Evolutionary conservation across 805 yeast species (phyloP).

Genomic region (Kluyveromyces lactis): DNA sequence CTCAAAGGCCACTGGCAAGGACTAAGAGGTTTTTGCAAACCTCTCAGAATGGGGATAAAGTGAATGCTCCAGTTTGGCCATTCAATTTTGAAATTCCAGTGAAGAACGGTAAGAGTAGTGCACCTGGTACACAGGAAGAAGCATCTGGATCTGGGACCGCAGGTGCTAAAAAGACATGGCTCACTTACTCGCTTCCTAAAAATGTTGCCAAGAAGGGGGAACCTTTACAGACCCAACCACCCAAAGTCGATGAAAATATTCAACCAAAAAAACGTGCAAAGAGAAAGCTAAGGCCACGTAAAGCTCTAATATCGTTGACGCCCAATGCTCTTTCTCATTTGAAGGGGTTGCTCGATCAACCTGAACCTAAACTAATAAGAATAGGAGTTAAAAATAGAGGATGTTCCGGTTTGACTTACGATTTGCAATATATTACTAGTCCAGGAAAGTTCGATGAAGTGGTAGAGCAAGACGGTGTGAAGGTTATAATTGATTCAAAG

Average conservation of each 20-base stretch:
- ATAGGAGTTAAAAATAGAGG: slow-evolving; percentile 95
- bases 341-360: slow-evolving; percentile 57
- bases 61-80: slow-evolving; percentile 4
- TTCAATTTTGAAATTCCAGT: slow-evolving; percentile 5
- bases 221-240: slow-evolving; percentile 3
- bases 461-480: slow-evolving; percentile 89
- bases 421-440: slow-evolving; percentile 77
- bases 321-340: slow-evolving; percentile 72
- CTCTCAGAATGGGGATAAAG: slow-evolving; percentile 8
- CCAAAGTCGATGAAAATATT: slow-evolving; percentile 6
- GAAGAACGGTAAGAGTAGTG: slow-evolving; percentile 5
- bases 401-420: slow-evolving; percentile 90
- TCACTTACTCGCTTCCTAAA: slow-evolving; percentile 40
- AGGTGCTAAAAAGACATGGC: slow-evolving; percentile 21
- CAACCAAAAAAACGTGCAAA: slow-evolving; percentile 35
- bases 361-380: slow-evolving; percentile 81
- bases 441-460: slow-evolving; percentile 96
- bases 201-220: slow-evolving; percentile 18
- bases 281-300: slow-evolving; percentile 74
- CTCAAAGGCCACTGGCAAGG: slow-evolving; percentile 4
- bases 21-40: slow-evolving; percentile 11
- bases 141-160: not conserved
- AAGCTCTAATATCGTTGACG: slow-evolving; percentile 78
- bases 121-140: slow-evolving; percentile 2
- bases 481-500: slow-evolving; percentile 87